These are phyloP conservation scores for Asterella californica DNA, from an alignment of 225 moss, liverwort and hornwort genomes.

Conservation along the genomic window DNA sequence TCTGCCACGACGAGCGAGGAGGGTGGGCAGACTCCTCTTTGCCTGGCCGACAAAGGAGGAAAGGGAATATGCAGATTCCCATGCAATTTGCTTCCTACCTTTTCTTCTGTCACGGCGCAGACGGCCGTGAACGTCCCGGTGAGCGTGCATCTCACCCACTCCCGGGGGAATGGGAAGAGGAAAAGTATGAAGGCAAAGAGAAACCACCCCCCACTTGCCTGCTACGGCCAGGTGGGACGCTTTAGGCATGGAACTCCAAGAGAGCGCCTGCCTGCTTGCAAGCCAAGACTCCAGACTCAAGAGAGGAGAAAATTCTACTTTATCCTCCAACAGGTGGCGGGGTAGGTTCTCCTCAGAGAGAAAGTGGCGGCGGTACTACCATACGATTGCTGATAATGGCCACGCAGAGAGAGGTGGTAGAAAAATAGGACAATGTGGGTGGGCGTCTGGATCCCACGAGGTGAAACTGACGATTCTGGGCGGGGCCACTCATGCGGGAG, in stretches of 20 bases:
- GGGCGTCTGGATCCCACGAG: neutral
- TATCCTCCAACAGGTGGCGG: neutral
- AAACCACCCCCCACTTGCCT: neutral
- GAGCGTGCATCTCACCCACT: slow-evolving; percentile 12
- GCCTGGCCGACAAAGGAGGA: neutral
- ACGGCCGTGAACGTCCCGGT: neutral
- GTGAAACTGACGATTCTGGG: neutral
- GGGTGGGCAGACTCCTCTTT: neutral
- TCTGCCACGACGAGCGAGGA: neutral
- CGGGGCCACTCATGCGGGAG: neutral
- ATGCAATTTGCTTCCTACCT: neutral
- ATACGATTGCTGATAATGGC: slow-evolving; percentile 6
- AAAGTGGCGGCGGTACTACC: slow-evolving; percentile 7
- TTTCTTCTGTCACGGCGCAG: neutral
- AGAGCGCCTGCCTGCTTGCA: neutral
- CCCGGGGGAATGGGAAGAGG: neutral
- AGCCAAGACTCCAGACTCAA: neutral
- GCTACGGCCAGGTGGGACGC: neutral
- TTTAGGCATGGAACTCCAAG: neutral
- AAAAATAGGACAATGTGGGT: neutral
- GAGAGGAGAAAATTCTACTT: neutral
- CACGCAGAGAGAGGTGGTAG: neutral
- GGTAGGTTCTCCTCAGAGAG: neutral
- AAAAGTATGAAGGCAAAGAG: neutral
- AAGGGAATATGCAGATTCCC: neutral